Evolutionary conservation across 352 stramenopile genomes (phyloP), one percentile per base, ranked within the genome.

Genomic region (Phytophthora agathidicida): DNA sequence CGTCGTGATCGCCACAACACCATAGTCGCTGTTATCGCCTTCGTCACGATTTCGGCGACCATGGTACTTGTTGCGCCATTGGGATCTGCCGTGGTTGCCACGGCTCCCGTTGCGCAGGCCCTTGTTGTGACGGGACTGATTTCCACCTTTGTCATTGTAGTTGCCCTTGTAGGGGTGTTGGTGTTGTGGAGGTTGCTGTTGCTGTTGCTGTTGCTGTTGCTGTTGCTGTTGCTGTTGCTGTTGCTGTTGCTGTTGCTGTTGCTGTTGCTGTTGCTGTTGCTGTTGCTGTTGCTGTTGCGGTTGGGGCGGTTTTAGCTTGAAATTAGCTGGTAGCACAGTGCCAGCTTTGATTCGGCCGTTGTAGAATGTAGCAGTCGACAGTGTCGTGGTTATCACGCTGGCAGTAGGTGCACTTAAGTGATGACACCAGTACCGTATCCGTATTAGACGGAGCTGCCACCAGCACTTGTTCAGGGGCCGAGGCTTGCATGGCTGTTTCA

Each of bases 1-100:
- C 22, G 49, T 58, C 3, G 37, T 58, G 27, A 59, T 66, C 10
- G 57, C 39, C 28, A 60, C 43, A 16, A 49, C 36, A n/a, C 58
- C 42, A 44, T 45, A 61, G 1, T 52, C 37, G 27, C 26, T 38
- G 32, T 50, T 45, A 11, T 38, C 28, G 28, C 44, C 14, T 7
- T 23, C 8, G 0, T 30, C 22, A 16, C 35, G 19, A 22, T 45
- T 36, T 9, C 30, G 51, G 3, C 51, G 16, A 7, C 16, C 51
- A 32, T 45, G 30, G 26, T 32, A 52, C 31, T 51, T 60, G 30
- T 52, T 60, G 20, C 22, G 30, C 8, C 24, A 8, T 8, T 49
- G 37, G 14, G 17, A 3, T 4, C 14, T 33, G 14, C 27, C 33
- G 14, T 22, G 28, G 9, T 37, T 9, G 23, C 32, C 31, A 0